A percentile compares a stretch with the other conserved stretches of the same genome.
Evolutionary conservation across 2,329 filamentous ascomycete genomes (phyloP).

Genomic region (Exophiala aquamarina): DNA sequence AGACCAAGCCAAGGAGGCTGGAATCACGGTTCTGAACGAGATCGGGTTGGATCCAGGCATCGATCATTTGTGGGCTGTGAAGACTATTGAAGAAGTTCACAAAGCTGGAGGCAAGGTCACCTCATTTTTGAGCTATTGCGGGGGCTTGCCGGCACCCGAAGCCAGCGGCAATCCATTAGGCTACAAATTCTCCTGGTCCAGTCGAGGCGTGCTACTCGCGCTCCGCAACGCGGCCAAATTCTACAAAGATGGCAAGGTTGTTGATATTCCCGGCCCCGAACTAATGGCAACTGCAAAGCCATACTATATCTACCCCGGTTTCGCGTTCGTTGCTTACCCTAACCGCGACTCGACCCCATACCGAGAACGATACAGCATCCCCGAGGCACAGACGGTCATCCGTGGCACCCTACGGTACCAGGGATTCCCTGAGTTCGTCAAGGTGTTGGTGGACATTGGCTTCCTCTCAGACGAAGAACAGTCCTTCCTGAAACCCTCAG

Average conservation of each 20-base stretch:
- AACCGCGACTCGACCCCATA: conserved; percentile 90
- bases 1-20: conserved; percentile 77
- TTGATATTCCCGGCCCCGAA: conserved; percentile 63
- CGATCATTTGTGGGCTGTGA: conserved; percentile 70
- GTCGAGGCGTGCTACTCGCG: conserved; percentile 82
- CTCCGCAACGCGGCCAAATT: conserved; percentile 82
- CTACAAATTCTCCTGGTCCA: conserved; percentile 77
- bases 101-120: conserved; percentile 79
- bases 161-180: not conserved
- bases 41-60: conserved; percentile 62
- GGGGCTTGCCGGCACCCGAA: conserved; percentile 65
- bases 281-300: conserved; percentile 87
- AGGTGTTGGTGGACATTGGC: conserved; percentile 81
- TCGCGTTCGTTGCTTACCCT: conserved; percentile 85
- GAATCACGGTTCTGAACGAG: conserved; percentile 98
- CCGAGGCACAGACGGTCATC: conserved; percentile 84
- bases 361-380: conserved; percentile 86
- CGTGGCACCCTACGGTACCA: conserved; percentile 82
- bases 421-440: conserved; percentile 89
- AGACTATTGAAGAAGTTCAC: conserved; percentile 88
- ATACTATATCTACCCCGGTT: conserved; percentile 87
- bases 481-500: conserved; percentile 52
- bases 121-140: conserved; percentile 81
- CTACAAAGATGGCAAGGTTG: conserved; percentile 75
- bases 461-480: conserved; percentile 75